Base-by-base conservation (phyloP, 2,329 filamentous ascomycete species). In the Microcyclospora tardicrescens region DNA sequence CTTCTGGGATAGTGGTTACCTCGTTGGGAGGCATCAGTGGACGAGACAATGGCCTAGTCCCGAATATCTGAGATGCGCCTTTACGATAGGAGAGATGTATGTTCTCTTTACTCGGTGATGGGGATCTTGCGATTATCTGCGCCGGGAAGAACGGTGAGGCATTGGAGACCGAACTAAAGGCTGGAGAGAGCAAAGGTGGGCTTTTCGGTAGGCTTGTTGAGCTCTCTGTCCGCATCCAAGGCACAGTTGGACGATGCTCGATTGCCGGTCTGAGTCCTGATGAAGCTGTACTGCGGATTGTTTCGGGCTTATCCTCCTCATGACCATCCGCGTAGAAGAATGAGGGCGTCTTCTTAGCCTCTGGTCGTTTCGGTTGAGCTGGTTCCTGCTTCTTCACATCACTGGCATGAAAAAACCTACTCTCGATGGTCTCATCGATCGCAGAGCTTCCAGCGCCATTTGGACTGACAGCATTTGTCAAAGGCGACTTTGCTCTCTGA, bases 401-500 rank as follows among this genome's bases (percentile, higher is more conserved):
- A 57, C 79, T 84, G 19, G 87, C 91, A 58, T 93, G 87, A 59
- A 98, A 95, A 70, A 96, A 96, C 64, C 85, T 89, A 38, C 79
- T 62, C 14, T 62, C 61, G 29, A 54, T 53, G 34, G 56, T 58
- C 16, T 48, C 52, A 3, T 50, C 49, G 29, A 31, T 35, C 16
- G 37, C 14, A 15, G 33, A 34, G 12, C 40, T 36, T n/a, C 33
- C 33, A 11, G 59, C 53, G 4, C 53, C 56, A 12, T 57, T 46
- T 5, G 57, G 44, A 32, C 56, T 53, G 24, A 47, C 35, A 57
- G 63, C 39, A 48, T 59, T 37, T 54, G 61, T 4, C 56, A 61
- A 38, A 47, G 57, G 14, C 51, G 57, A 28, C 50, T 59, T 48
- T 14, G 37, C 42, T 28, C 37, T 44, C 40, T 58, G 57, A 14